Conservation (phyloP, 2,329 filamentous ascomycete genomes). For the Aureobasidium sp. region DNA sequence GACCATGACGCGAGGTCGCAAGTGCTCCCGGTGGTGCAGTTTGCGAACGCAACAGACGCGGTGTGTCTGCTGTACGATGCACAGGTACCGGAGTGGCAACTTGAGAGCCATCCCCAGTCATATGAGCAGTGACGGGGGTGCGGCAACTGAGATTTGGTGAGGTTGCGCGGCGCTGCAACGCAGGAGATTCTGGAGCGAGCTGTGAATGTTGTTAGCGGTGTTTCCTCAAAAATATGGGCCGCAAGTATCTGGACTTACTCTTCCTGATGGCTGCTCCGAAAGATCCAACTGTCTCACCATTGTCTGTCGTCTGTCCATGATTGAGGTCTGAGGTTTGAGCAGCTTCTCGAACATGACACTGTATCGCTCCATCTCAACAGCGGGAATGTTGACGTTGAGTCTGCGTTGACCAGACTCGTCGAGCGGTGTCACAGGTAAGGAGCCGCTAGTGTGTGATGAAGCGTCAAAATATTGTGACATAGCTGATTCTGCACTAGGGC, state of each 20-base stretch:
- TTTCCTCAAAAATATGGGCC: background rate
- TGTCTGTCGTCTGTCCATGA: conserved; percentile 25
- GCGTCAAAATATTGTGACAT: conserved; percentile 8
- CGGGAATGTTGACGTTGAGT: conserved; percentile 72
- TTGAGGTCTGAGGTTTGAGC: conserved; percentile 39
- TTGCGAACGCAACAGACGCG: conserved; percentile 19
- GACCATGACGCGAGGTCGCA: conserved; percentile 15
- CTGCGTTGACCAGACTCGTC: conserved; percentile 19
- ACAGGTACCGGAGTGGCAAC: conserved; percentile 12
- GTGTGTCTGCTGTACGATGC: conserved; percentile 12
- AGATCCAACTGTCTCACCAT: conserved; percentile 16
- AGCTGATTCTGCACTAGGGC: background rate
- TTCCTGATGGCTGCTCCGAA: background rate
- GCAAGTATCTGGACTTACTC: background rate
- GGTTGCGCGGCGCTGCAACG: conserved; percentile 1
- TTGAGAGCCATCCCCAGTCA: conserved; percentile 2
- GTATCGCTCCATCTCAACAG: conserved; percentile 75
- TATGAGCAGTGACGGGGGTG: background rate
- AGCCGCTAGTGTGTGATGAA: conserved; percentile 1
- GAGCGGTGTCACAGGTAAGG: background rate
- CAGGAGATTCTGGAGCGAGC: conserved; percentile 8
- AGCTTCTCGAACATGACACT: conserved; percentile 87
- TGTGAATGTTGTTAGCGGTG: background rate
- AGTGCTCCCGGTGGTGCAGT: conserved; percentile 20
- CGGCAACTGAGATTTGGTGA: conserved; percentile 5